A percentile compares a stretch with the other conserved stretches of the same genome.
Conservation (phyloP, 2,329 filamentous ascomycete genomes). For the Aspergillaceae sp. region DNA sequence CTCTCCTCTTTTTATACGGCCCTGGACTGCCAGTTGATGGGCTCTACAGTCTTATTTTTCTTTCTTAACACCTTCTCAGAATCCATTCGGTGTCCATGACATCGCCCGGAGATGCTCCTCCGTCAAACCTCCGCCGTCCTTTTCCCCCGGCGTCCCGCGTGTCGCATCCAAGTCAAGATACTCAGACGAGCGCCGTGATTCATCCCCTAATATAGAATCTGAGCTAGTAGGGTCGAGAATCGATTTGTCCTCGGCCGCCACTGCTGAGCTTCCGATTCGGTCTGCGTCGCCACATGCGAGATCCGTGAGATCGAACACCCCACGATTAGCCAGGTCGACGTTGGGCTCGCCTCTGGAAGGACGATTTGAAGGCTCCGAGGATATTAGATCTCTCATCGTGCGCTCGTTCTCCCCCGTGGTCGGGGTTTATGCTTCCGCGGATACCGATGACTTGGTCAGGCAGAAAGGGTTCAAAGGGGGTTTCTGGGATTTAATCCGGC, state of each 20-base stretch:
- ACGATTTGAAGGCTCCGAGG: conserved; percentile 45
- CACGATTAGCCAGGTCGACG: conserved; percentile 40
- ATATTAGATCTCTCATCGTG: conserved; percentile 59
- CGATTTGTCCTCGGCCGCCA: conserved; percentile 53
- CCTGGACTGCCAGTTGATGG: conserved; percentile 17
- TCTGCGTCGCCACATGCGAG: conserved; percentile 59
- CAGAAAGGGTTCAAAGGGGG: conserved; percentile 80
- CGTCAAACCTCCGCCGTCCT: conserved; percentile 61
- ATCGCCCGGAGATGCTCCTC: conserved; percentile 56
- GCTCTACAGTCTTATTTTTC: conserved; percentile 15
- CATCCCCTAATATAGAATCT: conserved; percentile 26
- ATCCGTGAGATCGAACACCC: conserved; percentile 49
- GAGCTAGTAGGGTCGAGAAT: conserved; percentile 45
- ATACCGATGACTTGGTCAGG: conserved; percentile 69
- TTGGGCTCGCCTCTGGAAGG: conserved; percentile 43
- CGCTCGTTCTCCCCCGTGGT: conserved; percentile 84
- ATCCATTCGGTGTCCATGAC: conserved; percentile 51
- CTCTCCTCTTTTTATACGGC: background rate
- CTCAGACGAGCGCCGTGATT: conserved; percentile 43
- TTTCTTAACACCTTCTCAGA: conserved; percentile 13
- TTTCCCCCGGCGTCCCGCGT: conserved; percentile 58
- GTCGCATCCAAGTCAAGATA: conserved; percentile 53
- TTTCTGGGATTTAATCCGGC: conserved; percentile 74
- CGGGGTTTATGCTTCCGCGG: conserved; percentile 74
- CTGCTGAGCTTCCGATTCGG: conserved; percentile 60